Percentiles rank a stretch among this genome's conserved stretches.
phyloP scores from a whole-genome alignment of 768 basidiomycete genomes.

The Rhizopogon vinicolor region DNA sequence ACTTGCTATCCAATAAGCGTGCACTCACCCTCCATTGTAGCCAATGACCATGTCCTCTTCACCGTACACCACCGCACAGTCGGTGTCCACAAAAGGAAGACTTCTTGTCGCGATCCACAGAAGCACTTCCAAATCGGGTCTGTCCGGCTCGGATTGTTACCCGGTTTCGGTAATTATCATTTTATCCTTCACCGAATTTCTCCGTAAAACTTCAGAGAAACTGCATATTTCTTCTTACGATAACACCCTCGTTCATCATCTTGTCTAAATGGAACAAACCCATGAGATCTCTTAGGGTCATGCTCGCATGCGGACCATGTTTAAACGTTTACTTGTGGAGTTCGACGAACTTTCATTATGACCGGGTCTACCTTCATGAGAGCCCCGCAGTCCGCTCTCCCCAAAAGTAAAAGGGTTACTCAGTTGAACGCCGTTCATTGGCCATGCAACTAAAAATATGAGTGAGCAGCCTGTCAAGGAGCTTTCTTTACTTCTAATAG shows the following conservation, averaged over 20 bases:
- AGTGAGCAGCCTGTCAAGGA: too few relatives aligned
- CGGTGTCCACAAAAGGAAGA: conserved; percentile 1
- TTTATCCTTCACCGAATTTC: neutral
- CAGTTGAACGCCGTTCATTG: neutral
- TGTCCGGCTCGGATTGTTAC: neutral
- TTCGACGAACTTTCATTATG: too few relatives aligned
- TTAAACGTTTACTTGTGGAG: too few relatives aligned
- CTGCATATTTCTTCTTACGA: neutral
- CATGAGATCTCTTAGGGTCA: neutral
- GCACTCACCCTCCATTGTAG: neutral
- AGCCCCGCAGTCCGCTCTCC: neutral
- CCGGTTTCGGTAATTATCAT: neutral
- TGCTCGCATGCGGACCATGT: too few relatives aligned
- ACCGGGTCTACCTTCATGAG: too few relatives aligned
- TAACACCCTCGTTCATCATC: neutral
- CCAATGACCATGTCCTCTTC: neutral
- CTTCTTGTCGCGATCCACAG: conserved; percentile 5
- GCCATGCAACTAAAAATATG: too few relatives aligned
- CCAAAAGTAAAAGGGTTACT: neutral
- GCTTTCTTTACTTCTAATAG: too few relatives aligned
- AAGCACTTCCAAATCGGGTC: neutral
- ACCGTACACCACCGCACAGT: neutral
- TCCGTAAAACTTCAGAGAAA: neutral
- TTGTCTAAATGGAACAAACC: neutral
- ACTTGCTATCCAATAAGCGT: neutral